Conservation (phyloP, 495 filamentous ascomycete genomes). For the Talaromyces nanjingensis region DNA sequence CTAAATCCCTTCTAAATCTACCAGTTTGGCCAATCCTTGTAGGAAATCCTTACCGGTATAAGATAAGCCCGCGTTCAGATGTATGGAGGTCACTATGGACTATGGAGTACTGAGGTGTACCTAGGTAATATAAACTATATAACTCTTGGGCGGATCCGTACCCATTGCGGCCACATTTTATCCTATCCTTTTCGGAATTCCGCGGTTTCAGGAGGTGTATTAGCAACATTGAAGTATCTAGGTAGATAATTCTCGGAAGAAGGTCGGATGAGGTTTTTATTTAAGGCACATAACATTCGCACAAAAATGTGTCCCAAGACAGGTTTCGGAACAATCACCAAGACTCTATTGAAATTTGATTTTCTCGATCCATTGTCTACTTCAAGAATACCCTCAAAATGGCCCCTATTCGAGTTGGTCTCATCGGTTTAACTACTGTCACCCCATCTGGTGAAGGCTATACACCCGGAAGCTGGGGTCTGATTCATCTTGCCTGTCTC, state of each 20-base stretch:
- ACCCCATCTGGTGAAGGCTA: constrained; percentile 42
- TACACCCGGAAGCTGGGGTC: constrained; percentile 41
- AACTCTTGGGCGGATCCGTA: no score
- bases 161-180: no score
- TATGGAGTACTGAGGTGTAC: no score
- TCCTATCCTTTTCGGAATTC: background rate
- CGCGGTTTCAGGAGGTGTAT: background rate
- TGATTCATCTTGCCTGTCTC: constrained; percentile 32
- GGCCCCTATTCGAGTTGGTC: constrained; percentile 45
- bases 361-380: background rate
- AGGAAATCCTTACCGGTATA: no score
- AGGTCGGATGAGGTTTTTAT: no score
- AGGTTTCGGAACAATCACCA: background rate
- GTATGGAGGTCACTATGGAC: no score
- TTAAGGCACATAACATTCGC: background rate
- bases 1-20: no score
- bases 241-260: background rate
- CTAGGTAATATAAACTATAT: no score
- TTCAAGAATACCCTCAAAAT: constrained; percentile 17
- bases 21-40: no score
- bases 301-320: background rate
- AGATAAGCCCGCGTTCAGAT: no score
- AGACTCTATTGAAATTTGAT: background rate
- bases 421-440: constrained; percentile 47
- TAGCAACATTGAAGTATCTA: background rate